Base-by-base conservation (phyloP, 306 rosid genomes). In the Macrotyloma uniflorum region DNA sequence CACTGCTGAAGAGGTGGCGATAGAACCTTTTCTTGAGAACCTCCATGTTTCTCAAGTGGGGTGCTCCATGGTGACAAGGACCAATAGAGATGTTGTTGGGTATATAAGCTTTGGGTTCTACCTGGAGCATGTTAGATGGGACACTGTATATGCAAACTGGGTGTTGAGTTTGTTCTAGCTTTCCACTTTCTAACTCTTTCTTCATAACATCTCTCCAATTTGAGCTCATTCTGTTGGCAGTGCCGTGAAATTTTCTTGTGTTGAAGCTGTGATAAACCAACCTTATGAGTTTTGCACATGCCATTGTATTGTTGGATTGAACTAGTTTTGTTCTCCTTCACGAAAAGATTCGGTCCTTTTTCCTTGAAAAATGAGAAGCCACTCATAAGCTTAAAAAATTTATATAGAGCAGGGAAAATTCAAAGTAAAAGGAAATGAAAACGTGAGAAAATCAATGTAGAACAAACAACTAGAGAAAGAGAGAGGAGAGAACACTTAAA, bases 61-160 rank as follows among this genome's bases (percentile, higher is more conserved):
- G 77, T 55, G n/a, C 32, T 46, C 84, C 77, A 8, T 75, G 64
- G 62, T 82, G 86, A 61, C 30, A 85, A 1, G 84, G 84, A 26
- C 88, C 84, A 3, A 85, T 79, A 28, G 88, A 85, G 24, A 79
- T 36, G 65, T 77, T 82, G 79, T 46, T 64, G 6, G 86, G 86
- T 69, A 2, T 65, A 55, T 71, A 83, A 22, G 86, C 86, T 72
- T 77, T 77, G 6, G 86, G 67, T 64, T 62, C 76, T 0, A 54
- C 79, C 4, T 15, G 36, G 0, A 15, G 63, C 64, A 82, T 43
- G 70, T 23, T 70, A 11, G 75, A 13, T 42, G 82, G 83, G 0
- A 77, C 65, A 7, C 10, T 72, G 36, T 77, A 77, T 63, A 83
- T 83, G 86, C 86, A 83, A 9, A 79, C 35, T 12, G 1, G 1